Evolutionary conservation across 495 filamentous ascomycete genomes (phyloP).

Genomic region (Neohortaea acidophila): DNA sequence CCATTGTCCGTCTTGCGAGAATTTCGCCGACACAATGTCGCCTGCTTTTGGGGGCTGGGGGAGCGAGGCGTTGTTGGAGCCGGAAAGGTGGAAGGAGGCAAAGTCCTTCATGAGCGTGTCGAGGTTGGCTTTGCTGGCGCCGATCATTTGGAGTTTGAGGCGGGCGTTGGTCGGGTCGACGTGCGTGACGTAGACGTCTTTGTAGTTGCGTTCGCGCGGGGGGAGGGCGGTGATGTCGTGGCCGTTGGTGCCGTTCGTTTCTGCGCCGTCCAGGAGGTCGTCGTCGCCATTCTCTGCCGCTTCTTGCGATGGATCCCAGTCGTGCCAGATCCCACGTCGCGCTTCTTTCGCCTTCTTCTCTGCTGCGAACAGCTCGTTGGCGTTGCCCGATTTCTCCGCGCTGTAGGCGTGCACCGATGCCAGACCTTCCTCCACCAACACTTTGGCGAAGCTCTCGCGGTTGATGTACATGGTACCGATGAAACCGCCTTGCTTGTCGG

Average conservation of each 20-base stretch:
- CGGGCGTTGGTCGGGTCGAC: constrained; percentile 56
- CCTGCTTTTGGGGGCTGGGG: constrained; percentile 73
- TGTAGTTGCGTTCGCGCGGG: constrained; percentile 65
- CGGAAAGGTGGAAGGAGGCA: constrained; percentile 66
- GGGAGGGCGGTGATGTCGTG: constrained; percentile 33
- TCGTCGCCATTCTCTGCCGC: constrained; percentile 31
- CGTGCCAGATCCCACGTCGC: constrained; percentile 76
- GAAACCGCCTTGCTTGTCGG: constrained; percentile 93
- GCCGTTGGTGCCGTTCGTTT: constrained; percentile 35
- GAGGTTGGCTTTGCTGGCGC: constrained; percentile 64
- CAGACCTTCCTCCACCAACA: constrained; percentile 84
- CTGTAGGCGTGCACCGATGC: constrained; percentile 88
- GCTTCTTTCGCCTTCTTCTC: constrained; percentile 77
- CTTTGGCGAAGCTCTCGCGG: constrained; percentile 89
- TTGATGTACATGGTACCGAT: constrained; percentile 89
- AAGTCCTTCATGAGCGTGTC: constrained; percentile 78
- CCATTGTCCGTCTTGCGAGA: constrained; percentile 76
- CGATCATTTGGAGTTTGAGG: constrained; percentile 79
- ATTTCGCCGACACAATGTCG: constrained; percentile 77
- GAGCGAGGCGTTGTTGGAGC: constrained; percentile 53
- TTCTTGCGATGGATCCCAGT: constrained; percentile 80
- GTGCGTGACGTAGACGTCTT: constrained; percentile 79
- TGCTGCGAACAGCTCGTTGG: constrained; percentile 71
- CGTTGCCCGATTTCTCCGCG: constrained; percentile 85
- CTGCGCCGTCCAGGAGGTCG: constrained; percentile 24